Base-by-base conservation (phyloP, 345 rosid genomes). In the Salix viminalis region DNA sequence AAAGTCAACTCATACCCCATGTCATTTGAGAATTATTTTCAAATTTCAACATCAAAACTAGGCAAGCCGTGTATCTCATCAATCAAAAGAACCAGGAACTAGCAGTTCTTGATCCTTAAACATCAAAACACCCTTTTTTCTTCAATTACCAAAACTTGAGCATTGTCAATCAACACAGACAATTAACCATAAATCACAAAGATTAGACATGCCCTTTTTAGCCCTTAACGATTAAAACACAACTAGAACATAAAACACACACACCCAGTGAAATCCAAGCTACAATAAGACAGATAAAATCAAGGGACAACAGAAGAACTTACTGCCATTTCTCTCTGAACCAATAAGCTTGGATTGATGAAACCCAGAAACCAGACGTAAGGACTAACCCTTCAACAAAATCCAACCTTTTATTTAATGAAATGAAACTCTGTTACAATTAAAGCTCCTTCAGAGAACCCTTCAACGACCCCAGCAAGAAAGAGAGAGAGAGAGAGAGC, bases 301-400 rank as follows among this genome's bases (percentile, higher is more conserved):
- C 14, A 62, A 80, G 28, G 6, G 48, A 28, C 37, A 39, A 15
- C 0, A 21, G 71, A 73, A 9, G 16, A 75, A 85, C 97, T 89
- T 79, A 92, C 97, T 30, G 91, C 91, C 97, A 92, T 92, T 68
- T 70, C 67, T 77, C 54, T 69, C 76, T 70, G 26, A 48, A 65
- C 79, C 81, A 68, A 66, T 44, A 73, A 61, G 54, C 66, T 50
- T 71, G 71, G 72, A 73, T 42, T 42, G 46, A 73, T 8, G 62
- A 67, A 70, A 70, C 16, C 28, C 76, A 70, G 65, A 56, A 12
- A 42, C 21, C 21, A 23, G 70, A 76, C 34, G 60, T 19, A 62
- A 56, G 56, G 4, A 26, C n/a, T 61, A 26, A 28, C 26, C 39
- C 66, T 78, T 32, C 18, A 28, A 14, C 41, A 54, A 69, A 60